phyloP scores from a whole-genome alignment of 768 basidiomycete species.

The Podaxis sp. region DNA sequence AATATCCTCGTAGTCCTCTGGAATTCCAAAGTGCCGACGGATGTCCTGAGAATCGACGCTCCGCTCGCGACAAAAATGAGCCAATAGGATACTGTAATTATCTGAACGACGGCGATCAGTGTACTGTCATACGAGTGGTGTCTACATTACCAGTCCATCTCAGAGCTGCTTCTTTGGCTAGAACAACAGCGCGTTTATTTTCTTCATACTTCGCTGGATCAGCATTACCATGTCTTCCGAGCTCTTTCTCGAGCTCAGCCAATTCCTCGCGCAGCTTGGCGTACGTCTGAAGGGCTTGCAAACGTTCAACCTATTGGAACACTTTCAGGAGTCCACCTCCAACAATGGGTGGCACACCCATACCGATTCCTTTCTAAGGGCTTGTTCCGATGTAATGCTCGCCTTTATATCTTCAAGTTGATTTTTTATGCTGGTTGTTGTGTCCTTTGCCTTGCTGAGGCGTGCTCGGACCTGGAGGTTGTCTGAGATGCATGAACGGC shows the following conservation, averaged over 20 bases:
- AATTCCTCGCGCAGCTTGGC: slow-evolving; percentile 48
- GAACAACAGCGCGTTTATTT: slow-evolving; percentile 61
- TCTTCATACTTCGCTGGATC: slow-evolving; percentile 81
- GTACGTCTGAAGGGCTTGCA: slow-evolving; percentile 28
- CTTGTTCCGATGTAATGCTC: slow-evolving; percentile 47
- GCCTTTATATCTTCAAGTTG: slow-evolving; percentile 48
- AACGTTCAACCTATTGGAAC: background rate
- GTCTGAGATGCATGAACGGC: slow-evolving; percentile 4
- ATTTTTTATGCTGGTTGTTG: slow-evolving; percentile 32
- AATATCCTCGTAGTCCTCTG: slow-evolving; percentile 76
- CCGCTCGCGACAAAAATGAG: slow-evolving; percentile 61
- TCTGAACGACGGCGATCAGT: slow-evolving; percentile 34
- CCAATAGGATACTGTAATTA: slow-evolving; percentile 63
- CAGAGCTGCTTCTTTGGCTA: slow-evolving; percentile 79
- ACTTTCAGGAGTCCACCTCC: background rate
- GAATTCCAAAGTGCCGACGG: slow-evolving; percentile 59
- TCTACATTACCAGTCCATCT: slow-evolving; percentile 80
- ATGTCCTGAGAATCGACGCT: slow-evolving; percentile 58
- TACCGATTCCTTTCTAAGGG: slow-evolving; percentile 55
- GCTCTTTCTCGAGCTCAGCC: slow-evolving; percentile 52
- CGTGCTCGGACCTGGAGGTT: slow-evolving; percentile 50
- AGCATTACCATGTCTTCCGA: slow-evolving; percentile 74
- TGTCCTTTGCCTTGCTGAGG: slow-evolving; percentile 45
- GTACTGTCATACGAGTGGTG: background rate
- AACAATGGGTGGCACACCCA: background rate